A percentile compares a stretch with the other conserved stretches of the same genome.
phyloP scores from a whole-genome alignment of 1,284 basidiomycete genomes.

The Apiotrichum akiyoshidainum region DNA sequence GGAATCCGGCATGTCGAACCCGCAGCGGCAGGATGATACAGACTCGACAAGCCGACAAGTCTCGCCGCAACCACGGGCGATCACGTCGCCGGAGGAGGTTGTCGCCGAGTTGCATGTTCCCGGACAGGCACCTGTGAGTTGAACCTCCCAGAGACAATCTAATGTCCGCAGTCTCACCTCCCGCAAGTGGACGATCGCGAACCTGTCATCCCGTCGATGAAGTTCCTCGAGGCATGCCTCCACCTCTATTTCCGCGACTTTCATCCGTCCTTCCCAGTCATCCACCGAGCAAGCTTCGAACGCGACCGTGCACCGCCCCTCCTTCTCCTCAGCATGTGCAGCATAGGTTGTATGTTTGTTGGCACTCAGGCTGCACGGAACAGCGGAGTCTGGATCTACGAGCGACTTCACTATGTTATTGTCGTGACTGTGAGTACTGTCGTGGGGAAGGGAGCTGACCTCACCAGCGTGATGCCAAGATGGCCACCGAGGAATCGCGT shows the following conservation, averaged over 20 bases:
- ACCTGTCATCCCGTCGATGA: conserved; percentile 15
- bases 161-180: background rate
- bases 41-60: conserved; percentile 1
- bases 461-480: conserved; percentile 10
- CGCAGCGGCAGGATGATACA: background rate
- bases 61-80: conserved; percentile 4
- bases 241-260: conserved; percentile 44
- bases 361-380: conserved; percentile 14
- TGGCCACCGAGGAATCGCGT: conserved; percentile 4
- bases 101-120: conserved; percentile 8
- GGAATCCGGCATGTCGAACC: conserved; percentile 6
- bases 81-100: conserved; percentile 11
- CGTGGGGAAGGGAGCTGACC: background rate
- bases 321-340: conserved; percentile 28
- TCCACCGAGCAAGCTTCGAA: conserved; percentile 36
- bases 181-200: background rate
- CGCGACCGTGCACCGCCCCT: conserved; percentile 32
- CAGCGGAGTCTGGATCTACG: conserved; percentile 17
- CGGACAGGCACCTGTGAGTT: background rate
- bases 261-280: conserved; percentile 39
- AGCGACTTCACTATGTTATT: conserved; percentile 10
- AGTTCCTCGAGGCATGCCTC: conserved; percentile 18
- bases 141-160: background rate
- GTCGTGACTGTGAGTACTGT: conserved; percentile 4
- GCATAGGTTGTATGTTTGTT: conserved; percentile 20